A percentile compares a stretch with the other conserved stretches of the same genome.
These are phyloP conservation scores for Lachnellula arida DNA, from an alignment of 2,329 filamentous ascomycete species.

Conservation along the genomic window DNA sequence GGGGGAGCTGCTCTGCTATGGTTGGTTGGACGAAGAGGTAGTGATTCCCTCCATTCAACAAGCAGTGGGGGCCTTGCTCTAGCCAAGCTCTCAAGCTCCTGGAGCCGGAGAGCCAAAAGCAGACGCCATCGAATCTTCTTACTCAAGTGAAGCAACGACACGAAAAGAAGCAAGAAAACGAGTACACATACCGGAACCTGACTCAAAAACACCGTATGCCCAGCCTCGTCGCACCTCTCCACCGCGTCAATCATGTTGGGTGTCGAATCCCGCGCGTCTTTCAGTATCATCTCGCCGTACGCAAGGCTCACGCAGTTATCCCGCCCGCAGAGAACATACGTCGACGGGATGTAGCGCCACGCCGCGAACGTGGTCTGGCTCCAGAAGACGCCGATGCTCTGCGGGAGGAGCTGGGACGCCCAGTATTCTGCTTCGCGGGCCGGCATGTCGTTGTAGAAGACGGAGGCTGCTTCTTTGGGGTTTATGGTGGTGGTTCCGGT, in stretches of 20 bases:
- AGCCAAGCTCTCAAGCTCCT: background rate
- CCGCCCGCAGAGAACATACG: constrained; percentile 22
- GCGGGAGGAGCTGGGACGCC: constrained; percentile 35
- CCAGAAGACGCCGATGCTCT: constrained; percentile 34
- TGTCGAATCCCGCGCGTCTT: constrained; percentile 7
- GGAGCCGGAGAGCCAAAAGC: no score
- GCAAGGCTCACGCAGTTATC: constrained; percentile 17
- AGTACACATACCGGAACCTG: constrained; percentile 7
- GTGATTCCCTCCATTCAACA: background rate
- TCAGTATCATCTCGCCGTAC: constrained; percentile 16
- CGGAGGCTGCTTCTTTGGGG: constrained; percentile 31
- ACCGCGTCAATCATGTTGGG: constrained; percentile 13
- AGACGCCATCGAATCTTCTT: background rate
- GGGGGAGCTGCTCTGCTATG: background rate
- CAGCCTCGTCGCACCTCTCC: constrained; percentile 13
- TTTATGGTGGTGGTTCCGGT: constrained; percentile 31
- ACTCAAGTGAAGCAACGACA: background rate
- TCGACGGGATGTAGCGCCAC: constrained; percentile 26
- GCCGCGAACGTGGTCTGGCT: constrained; percentile 24
- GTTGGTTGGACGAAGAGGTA: no score
- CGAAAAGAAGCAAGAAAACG: background rate
- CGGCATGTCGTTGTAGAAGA: constrained; percentile 42
- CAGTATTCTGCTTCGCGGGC: constrained; percentile 36
- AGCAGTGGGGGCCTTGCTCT: background rate
- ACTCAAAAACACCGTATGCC: constrained; percentile 17